Percentiles rank a stretch among this genome's conserved stretches.
These are phyloP conservation scores for Oehlia diaphana DNA, from an alignment of 192 early-diverging fungal genomes.

Conservation along the genomic window DNA sequence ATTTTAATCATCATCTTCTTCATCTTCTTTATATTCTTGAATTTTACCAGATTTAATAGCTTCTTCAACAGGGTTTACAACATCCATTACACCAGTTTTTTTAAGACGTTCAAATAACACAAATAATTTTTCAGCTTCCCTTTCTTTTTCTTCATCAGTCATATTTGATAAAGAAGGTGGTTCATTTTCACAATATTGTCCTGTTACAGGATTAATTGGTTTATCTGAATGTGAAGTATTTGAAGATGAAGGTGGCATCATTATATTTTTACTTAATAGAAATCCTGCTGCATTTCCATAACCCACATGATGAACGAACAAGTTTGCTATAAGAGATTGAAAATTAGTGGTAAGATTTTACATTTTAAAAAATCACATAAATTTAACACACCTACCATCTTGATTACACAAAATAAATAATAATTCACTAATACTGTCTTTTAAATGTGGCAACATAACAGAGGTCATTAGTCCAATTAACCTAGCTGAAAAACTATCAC, in stretches of 20 bases:
- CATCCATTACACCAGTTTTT: slow-evolving; percentile 86
- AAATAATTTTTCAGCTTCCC: slow-evolving; percentile 89
- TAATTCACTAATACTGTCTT: slow-evolving; percentile 62
- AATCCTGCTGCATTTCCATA: slow-evolving; percentile 96
- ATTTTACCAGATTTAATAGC: slow-evolving; percentile 40
- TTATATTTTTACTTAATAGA: slow-evolving; percentile 72
- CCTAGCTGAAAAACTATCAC: slow-evolving; percentile 55
- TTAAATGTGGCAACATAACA: slow-evolving; percentile 55
- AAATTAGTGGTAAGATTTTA: neutral
- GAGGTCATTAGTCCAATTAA: slow-evolving; percentile 74
- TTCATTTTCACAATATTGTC: slow-evolving; percentile 59
- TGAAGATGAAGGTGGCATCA: slow-evolving; percentile 42
- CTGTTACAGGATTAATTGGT: slow-evolving; percentile 88
- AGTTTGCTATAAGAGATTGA: slow-evolving; percentile 41
- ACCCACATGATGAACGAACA: slow-evolving; percentile 72
- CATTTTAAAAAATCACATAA: neutral
- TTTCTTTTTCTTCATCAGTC: slow-evolving; percentile 97
- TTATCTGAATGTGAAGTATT: neutral
- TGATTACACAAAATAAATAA: slow-evolving; percentile 71
- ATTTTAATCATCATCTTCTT: neutral
- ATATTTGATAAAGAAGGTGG: slow-evolving; percentile 66
- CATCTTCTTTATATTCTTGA: slow-evolving; percentile 1
- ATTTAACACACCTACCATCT: slow-evolving; percentile 51
- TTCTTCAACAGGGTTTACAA: slow-evolving; percentile 67
- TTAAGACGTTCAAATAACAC: slow-evolving; percentile 94